Base-by-base conservation (phyloP, 352 stramenopile species). In the Globisporangium middletonii region DNA sequence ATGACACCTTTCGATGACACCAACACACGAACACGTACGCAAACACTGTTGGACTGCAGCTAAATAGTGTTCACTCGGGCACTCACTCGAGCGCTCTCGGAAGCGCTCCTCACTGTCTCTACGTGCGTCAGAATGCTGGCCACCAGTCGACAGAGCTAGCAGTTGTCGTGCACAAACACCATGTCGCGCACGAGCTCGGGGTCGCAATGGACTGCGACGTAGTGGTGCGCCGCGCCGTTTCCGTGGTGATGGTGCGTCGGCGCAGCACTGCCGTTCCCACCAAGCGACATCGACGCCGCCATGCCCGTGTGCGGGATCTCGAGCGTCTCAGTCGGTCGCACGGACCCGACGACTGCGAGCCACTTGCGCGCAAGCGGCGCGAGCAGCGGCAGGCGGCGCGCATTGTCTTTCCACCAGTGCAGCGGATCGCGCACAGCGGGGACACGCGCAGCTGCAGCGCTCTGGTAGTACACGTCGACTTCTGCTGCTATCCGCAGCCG, bases 151-250 rank as follows among this genome's bases (percentile, higher is more conserved):
- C 41, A n/a, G 41, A n/a, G 41, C 53, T 69, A 79, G 59, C 71
- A 79, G 47, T 79, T 79, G 59, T 82, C 62, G 30, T 82, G 71
- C 28, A 79, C 64, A 38, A 79, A 76, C 30, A 79, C 68, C 57
- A 79, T 53, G 55, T 82, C 73, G 15, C 71, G 68, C 43, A 82
- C 64, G 8, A 80, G 67, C 28, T 80, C 73, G 3, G 71, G 69
- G 51, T 79, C 72, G 18, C 68, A 75, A 55, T 75, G 69, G 35
- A 76, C 65, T 15, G 68, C 63, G 26, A 61, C 61, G 42, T 68
- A 59, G 46, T 57, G 47, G 16, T 65, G 51, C 8, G 37, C 53
- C 4, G 53, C 48, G 18, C 59, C 47, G 42, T 58, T 60, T 27
- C 41, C 61, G 41, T 50, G 46, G 61, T 55, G 27, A 43, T 56